Percentiles rank a stretch among this genome's conserved stretches.
phyloP scores from a whole-genome alignment of 768 basidiomycete species.

The Trametes meyenii region DNA sequence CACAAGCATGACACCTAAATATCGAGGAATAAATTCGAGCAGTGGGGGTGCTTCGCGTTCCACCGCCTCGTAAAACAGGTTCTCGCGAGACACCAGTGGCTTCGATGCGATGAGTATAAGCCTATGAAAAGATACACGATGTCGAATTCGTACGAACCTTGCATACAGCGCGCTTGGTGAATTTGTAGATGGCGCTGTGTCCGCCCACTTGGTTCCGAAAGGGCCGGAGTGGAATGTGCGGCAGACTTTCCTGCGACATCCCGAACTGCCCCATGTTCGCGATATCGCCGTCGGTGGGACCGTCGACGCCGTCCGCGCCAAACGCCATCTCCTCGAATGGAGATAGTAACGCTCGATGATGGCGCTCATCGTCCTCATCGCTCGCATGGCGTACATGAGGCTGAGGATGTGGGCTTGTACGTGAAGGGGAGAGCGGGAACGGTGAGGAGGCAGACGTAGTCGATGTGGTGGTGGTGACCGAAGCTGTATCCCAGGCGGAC shows the following conservation, averaged over 20 bases:
- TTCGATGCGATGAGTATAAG: constrained; percentile 38
- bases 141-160: constrained; percentile 67
- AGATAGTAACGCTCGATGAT: constrained; percentile 25
- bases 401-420: constrained; percentile 35
- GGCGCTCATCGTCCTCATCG: constrained; percentile 39
- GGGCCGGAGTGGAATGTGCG: constrained; percentile 90
- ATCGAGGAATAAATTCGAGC: constrained; percentile 94
- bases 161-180: constrained; percentile 96
- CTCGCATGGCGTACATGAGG: constrained; percentile 33
- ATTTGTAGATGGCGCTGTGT: constrained; percentile 96
- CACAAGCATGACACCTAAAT: constrained; percentile 98
- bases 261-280: constrained; percentile 41
- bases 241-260: constrained; percentile 61
- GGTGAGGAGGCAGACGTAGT: constrained; percentile 53
- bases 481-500: constrained; percentile 75
- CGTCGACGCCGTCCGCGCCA: constrained; percentile 23
- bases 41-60: constrained; percentile 93
- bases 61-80: constrained; percentile 96
- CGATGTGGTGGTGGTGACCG: constrained; percentile 61
- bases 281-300: constrained; percentile 36
- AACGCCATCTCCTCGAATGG: constrained; percentile 27
- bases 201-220: constrained; percentile 99
- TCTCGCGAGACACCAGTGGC: constrained; percentile 97
- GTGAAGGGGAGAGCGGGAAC: constrained; percentile 39
- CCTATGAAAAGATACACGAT: constrained; percentile 29